Base-by-base conservation (phyloP, 2,329 filamentous ascomycete species). In the Colletotrichum lindemuthianum region DNA sequence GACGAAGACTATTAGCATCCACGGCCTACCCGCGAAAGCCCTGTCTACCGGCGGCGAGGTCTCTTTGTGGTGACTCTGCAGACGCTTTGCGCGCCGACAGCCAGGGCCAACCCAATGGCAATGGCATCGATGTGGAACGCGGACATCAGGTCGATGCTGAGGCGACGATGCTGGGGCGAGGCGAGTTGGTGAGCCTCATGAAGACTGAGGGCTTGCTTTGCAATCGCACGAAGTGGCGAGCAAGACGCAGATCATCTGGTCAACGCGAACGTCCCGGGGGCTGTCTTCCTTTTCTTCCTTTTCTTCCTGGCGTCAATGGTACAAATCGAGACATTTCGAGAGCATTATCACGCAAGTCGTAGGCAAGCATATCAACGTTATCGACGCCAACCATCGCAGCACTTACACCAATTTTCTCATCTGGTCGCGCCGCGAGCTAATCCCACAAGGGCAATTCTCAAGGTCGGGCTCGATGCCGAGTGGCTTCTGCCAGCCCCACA, bases 71-170 rank as follows among this genome's bases (percentile, higher is more conserved):
- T 53, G 63, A 36, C 41, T 47, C 32, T 41, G 45, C 16, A 43
- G 53, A 48, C 47, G 40, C 51, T 48, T 24, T 24, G 24, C 4
- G 24, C 24, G 45, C 36, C 9, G 10, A 34, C 24, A 37, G 57
- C 63, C 32, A 52, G 61, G 58, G 59, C 40, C 47, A 63, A 44
- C 57, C 59, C 45, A 50, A 52, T 12, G 63, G 13, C 39, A 16
- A 37, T 39, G 41, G 39, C 39, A 63, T 51, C 59, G 51, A 36
- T 43, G 47, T 34, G 44, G 63, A 59, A 52, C 47, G 39, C 61
- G 56, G 39, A 65, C 51, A 47, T 48, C 58, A 65, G 58, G 51
- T 51, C 40, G 48, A 51, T 12, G 45, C 57, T 34, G 34, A 37
- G 51, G 44, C 47, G 45, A 57, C 58, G 57, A 44, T 34, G 33